Percentiles rank a stretch among this genome's conserved stretches.
phyloP scores from a whole-genome alignment of 2,329 filamentous ascomycete genomes.

The Verticillium nubilum region DNA sequence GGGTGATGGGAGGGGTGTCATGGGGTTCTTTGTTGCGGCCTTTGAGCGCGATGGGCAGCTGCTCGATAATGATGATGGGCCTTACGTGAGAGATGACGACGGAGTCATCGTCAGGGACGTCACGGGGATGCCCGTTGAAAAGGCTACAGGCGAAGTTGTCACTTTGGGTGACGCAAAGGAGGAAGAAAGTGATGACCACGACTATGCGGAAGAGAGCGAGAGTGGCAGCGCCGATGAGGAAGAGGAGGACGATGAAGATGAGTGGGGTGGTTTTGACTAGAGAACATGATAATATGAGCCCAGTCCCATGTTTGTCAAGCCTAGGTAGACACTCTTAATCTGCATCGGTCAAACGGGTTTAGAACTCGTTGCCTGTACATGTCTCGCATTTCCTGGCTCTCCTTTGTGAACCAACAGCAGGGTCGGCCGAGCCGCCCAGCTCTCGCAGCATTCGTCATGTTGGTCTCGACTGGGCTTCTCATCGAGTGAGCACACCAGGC shows the following conservation, averaged over 20 bases:
- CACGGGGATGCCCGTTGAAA: slow-evolving; percentile 30
- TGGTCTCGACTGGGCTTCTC: too few relatives aligned
- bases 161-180: slow-evolving; percentile 9
- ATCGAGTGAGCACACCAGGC: too few relatives aligned
- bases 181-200: slow-evolving; percentile 1
- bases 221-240: slow-evolving; percentile 12
- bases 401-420: too few relatives aligned
- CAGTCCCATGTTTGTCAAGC: too few relatives aligned
- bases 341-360: too few relatives aligned
- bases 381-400: too few relatives aligned
- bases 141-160: slow-evolving; percentile 26
- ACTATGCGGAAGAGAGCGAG: slow-evolving; percentile 13
- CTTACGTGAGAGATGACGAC: slow-evolving; percentile 48
- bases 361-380: too few relatives aligned
- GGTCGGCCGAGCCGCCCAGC: too few relatives aligned
- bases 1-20: slow-evolving; percentile 74
- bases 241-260: slow-evolving; percentile 16
- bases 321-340: too few relatives aligned
- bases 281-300: too few relatives aligned
- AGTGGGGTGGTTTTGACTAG: slow-evolving; percentile 28
- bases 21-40: slow-evolving; percentile 93
- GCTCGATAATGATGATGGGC: slow-evolving; percentile 30
- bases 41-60: slow-evolving; percentile 58
- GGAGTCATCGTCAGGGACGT: slow-evolving; percentile 43
- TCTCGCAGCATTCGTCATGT: too few relatives aligned